Evolutionary conservation across 2,329 filamentous ascomycete species (phyloP), one percentile per base, ranked within the genome.

Genomic region (Fonsecaea nubica): DNA sequence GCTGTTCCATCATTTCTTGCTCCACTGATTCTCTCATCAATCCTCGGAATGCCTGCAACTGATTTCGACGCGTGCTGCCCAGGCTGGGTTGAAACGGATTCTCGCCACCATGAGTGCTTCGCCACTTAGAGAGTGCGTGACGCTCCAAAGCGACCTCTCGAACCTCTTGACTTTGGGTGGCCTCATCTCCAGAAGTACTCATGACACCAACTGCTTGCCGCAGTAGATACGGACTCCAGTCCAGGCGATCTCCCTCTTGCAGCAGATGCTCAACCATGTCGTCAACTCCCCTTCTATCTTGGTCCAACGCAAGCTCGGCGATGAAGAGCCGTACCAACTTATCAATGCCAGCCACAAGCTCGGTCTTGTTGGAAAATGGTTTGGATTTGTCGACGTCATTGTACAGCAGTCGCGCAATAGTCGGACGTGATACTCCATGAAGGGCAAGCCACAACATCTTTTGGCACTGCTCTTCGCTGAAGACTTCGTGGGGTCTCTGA

Each of bases 401-500:
- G 10, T 53, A n/a, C 21, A 63, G 9, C 30, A 56, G 48, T 15
- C 54, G 55, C 32, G 50, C 63, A 38, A 68, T 66, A 10, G 50
- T 40, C 13, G 15, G 13, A 33, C 32, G 35, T n/a, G 58, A 60
- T 7, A 66, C 32, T 33, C 59, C 56, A 25, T 63, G 66, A 6
- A 65, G 50, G 12, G 66, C 66, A 9, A 68, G 58, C 55, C 60
- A 68, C 18, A 68, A 57, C 13, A 66, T 56, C 30, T 52, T 62
- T 35, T 62, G 55, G 36, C 62, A 40, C 12, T 62, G 57, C 13
- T 64, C 32, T 18, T 52, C 54, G 9, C n/a, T 40, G 9, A 67
- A 55, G 8, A 67, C 40, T 10, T 60, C 33, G 30, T 25, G 60
- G 30, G n/a, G 50, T 18, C 48, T 55, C 18, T 42, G 42, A 25